Base-by-base conservation (phyloP, 345 rosid genomes). In the Linum lewisii region DNA sequence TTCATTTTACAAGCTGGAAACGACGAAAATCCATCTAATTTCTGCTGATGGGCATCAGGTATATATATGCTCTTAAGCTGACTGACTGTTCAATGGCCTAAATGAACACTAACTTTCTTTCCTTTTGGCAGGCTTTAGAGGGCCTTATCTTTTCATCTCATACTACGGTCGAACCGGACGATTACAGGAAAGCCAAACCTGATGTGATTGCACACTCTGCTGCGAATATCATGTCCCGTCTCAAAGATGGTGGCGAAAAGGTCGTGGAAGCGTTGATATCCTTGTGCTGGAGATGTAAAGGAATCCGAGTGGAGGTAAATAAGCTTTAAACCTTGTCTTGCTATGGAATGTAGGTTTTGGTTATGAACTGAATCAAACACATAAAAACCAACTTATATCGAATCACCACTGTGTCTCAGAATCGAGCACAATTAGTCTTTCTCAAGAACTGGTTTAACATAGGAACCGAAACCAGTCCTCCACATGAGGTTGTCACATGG, bases 221-320 rank as follows among this genome's bases (percentile, higher is more conserved):
- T n/a, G 74, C 77, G 63, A 84, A 74, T 64, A 89, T 89, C 51
- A 70, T 89, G 59, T 76, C 85, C 65, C 85, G 70, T 6, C 63
- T 89, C 59, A 85, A 89, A 73, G 85, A 84, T 61, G 79, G 76
- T 42, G 86, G 91, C 64, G 94, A 84, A 58, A 82, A 79, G 62
- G 69, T 81, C 25, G 64, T 66, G 0, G 80, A 82, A 69, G 92
- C 95, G 24, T 81, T 93, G 44, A 82, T 67, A 61, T 84, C 97
- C 59, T 60, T 93, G 54, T 86, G 99, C 68, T 88, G 83, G 78
- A 83, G 88, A 79, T 75, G 79, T 62, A 85, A 85, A 71, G 82
- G 91, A 50, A 78, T 93, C 56, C 95, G 78, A 73, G 95, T 82
- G 25, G 97, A 93, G 97, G 99, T 93, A n/a, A 83, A 77, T 21